These are phyloP conservation scores for Neltuma alba DNA, from an alignment of 306 rosid genomes.

Conservation along the genomic window DNA sequence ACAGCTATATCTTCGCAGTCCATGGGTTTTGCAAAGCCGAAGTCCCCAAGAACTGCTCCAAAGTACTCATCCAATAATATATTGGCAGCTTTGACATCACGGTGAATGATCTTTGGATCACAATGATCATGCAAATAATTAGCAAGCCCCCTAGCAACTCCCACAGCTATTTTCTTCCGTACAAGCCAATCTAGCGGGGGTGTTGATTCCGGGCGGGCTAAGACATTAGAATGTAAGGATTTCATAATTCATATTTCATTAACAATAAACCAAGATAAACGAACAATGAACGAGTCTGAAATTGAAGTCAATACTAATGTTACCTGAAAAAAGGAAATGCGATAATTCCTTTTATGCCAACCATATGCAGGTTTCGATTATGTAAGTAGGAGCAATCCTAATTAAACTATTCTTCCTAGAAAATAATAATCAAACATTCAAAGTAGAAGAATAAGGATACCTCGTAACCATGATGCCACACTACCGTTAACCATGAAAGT, in stretches of 20 bases:
- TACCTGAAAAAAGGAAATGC: slow-evolving; percentile 7
- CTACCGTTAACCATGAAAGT: too few relatives aligned
- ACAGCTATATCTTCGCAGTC: too few relatives aligned
- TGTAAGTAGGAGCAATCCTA: background rate
- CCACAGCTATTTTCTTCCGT: slow-evolving; percentile 11
- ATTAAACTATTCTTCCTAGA: background rate
- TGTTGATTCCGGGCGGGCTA: too few relatives aligned
- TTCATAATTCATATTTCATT: background rate
- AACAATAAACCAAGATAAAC: background rate
- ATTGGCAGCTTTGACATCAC: too few relatives aligned
- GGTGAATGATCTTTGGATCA: too few relatives aligned
- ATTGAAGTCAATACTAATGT: background rate
- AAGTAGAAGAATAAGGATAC: background rate
- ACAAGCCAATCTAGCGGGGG: background rate
- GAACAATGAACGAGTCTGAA: background rate
- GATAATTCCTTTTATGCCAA: background rate
- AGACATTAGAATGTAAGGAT: too few relatives aligned
- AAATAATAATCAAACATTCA: background rate
- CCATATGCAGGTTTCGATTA: background rate
- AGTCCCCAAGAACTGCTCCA: too few relatives aligned
- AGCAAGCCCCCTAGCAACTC: slow-evolving; percentile 30
- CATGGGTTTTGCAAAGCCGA: too few relatives aligned
- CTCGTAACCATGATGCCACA: slow-evolving; percentile 27
- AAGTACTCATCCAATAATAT: too few relatives aligned
- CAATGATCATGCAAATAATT: too few relatives aligned